Percentiles rank a stretch among this genome's conserved stretches.
phyloP scores from a whole-genome alignment of 305 asterid species.

The Fraxinus baroniana region DNA sequence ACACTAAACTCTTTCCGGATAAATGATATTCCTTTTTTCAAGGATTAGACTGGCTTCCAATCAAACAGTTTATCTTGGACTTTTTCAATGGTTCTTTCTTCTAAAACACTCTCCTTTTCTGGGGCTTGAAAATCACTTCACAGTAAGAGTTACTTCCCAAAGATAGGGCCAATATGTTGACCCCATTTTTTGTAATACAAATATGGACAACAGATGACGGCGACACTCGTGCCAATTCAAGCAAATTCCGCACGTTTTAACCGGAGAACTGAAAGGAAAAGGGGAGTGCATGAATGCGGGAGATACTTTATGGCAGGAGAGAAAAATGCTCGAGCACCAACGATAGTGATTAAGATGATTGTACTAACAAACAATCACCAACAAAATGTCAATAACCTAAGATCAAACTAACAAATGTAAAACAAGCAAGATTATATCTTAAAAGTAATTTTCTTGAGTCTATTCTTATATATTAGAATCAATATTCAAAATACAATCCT shows the following conservation, averaged over 20 bases:
- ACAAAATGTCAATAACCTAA: neutral
- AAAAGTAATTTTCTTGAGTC: neutral
- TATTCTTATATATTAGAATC: neutral
- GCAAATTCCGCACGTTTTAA: no score
- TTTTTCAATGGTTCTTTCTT: neutral
- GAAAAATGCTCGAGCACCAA: neutral
- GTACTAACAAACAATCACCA: neutral
- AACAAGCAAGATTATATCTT: neutral
- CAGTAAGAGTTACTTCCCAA: neutral
- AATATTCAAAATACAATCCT: no score
- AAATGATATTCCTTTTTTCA: neutral
- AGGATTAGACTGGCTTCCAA: neutral
- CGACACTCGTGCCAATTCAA: neutral
- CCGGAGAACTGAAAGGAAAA: no score
- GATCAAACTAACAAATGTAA: neutral
- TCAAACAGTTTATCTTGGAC: neutral
- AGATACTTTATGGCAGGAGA: neutral
- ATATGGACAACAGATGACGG: neutral
- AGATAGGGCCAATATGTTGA: neutral
- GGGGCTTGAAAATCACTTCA: neutral
- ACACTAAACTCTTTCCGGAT: neutral
- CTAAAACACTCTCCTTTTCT: neutral
- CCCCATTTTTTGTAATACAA: neutral
- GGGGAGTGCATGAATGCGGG: neutral
- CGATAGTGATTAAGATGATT: neutral